Evolutionary conservation across 257 asterid genomes (phyloP).

Genomic region (Solanum raphanifolium): DNA sequence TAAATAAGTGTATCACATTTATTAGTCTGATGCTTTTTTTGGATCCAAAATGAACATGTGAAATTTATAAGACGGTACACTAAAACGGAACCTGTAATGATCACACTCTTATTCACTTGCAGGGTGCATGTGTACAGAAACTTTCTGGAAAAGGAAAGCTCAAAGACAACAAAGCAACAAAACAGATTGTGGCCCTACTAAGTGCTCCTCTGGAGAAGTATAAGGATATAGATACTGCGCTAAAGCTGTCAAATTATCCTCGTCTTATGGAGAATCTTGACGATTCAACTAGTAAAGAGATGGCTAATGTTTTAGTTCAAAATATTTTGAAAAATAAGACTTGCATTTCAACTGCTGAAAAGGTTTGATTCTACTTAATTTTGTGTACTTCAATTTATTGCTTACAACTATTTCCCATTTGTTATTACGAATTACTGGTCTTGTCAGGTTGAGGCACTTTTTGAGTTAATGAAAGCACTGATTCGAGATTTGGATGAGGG

Average conservation of each 20-base stretch:
- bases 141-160: constrained; percentile 84
- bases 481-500: constrained; percentile 57
- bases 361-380: constrained; percentile 35
- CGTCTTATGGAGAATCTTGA: constrained; percentile 76
- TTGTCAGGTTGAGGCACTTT: constrained; percentile 73
- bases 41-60: background rate
- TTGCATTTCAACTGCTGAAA: constrained; percentile 77
- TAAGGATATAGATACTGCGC: constrained; percentile 83
- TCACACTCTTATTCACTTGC: constrained; percentile 1
- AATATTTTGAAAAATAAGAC: constrained; percentile 75
- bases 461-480: constrained; percentile 86
- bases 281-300: constrained; percentile 75
- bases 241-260: constrained; percentile 88
- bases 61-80: too few species aligned
- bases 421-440: constrained; percentile 22
- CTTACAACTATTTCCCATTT: background rate
- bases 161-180: constrained; percentile 75
- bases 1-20: background rate
- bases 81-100: background rate
- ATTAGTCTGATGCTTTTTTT: background rate
- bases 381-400: background rate
- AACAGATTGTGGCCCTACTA: constrained; percentile 83
- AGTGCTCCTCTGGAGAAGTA: constrained; percentile 94
- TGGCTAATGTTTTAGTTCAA: constrained; percentile 86
- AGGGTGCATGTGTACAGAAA: constrained; percentile 86